phyloP scores from a whole-genome alignment of 1,284 basidiomycete species.

The Marasmius fiardii region DNA sequence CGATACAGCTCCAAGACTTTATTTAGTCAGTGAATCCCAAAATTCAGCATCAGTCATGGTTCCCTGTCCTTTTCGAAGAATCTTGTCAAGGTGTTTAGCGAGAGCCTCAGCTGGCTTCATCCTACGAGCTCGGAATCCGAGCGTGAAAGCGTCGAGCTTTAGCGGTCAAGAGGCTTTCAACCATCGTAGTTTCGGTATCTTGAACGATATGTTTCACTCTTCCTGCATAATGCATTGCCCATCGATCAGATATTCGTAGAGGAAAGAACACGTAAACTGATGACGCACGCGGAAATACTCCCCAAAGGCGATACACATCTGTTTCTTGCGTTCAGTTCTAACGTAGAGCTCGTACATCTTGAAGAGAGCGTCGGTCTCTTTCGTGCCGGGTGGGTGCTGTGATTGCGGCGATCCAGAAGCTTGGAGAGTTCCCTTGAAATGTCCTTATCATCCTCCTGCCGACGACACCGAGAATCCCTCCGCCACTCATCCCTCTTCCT shows the following conservation, averaged over 20 bases:
- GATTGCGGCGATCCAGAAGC: slow-evolving; percentile 91
- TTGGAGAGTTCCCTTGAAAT: slow-evolving; percentile 68
- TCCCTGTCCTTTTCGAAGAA: slow-evolving; percentile 85
- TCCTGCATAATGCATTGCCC: slow-evolving; percentile 36
- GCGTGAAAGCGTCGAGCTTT: slow-evolving; percentile 79
- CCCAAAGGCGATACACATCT: slow-evolving; percentile 64
- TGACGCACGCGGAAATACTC: slow-evolving; percentile 47
- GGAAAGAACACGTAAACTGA: not conserved
- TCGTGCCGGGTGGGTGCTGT: slow-evolving; percentile 87
- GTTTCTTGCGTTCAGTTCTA: slow-evolving; percentile 53
- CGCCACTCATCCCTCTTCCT: slow-evolving; percentile 23
- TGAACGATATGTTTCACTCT: slow-evolving; percentile 53
- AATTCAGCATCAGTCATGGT: slow-evolving; percentile 70
- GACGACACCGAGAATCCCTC: slow-evolving; percentile 24
- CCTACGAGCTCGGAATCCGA: slow-evolving; percentile 77
- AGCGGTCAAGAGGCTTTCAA: slow-evolving; percentile 70
- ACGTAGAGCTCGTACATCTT: slow-evolving; percentile 64
- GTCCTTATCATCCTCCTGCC: slow-evolving; percentile 63
- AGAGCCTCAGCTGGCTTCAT: slow-evolving; percentile 95
- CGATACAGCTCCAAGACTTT: slow-evolving; percentile 83
- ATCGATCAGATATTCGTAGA: not conserved
- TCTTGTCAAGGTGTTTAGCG: slow-evolving; percentile 85
- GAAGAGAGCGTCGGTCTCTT: slow-evolving; percentile 86
- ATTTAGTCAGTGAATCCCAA: slow-evolving; percentile 66
- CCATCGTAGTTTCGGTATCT: slow-evolving; percentile 70